Percentiles rank a stretch among this genome's conserved stretches.
These are phyloP conservation scores for Chaetoscypha palmicola DNA, from an alignment of 2,329 filamentous ascomycete species.

Conservation along the genomic window DNA sequence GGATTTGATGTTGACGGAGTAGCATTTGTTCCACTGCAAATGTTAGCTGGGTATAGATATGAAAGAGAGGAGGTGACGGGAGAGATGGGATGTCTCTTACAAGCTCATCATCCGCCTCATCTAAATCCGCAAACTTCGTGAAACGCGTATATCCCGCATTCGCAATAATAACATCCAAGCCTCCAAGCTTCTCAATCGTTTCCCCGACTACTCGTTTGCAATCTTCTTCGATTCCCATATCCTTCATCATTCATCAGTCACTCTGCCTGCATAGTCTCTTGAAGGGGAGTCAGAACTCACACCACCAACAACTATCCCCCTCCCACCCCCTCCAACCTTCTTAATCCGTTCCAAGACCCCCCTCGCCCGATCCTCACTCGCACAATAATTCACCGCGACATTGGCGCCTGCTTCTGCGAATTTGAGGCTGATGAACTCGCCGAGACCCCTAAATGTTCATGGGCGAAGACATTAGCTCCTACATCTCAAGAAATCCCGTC, in stretches of 20 bases:
- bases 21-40: slow-evolving; percentile 40
- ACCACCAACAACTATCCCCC: slow-evolving; percentile 42
- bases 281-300: not conserved
- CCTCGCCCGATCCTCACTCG: slow-evolving; percentile 47
- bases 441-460: slow-evolving; percentile 51
- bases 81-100: too few species aligned
- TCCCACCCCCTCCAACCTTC: slow-evolving; percentile 43
- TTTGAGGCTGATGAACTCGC: slow-evolving; percentile 50
- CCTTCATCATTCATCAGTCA: slow-evolving; percentile 32
- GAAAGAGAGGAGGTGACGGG: too few species aligned
- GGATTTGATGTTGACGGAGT: slow-evolving; percentile 54
- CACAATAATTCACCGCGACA: slow-evolving; percentile 59
- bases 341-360: slow-evolving; percentile 43
- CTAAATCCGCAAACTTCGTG: slow-evolving; percentile 21
- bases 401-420: slow-evolving; percentile 59
- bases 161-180: slow-evolving; percentile 57
- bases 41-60: slow-evolving; percentile 15
- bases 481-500: not conserved
- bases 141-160: slow-evolving; percentile 44
- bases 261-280: too few species aligned
- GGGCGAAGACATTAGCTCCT: too few species aligned
- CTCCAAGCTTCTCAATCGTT: slow-evolving; percentile 49
- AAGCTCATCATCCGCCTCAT: too few species aligned
- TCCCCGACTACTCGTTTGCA: slow-evolving; percentile 46
- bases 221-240: slow-evolving; percentile 49